A percentile compares a stretch with the other conserved stretches of the same genome.
phyloP scores from a whole-genome alignment of 164 flowering plant species.

The Piper longum region DNA sequence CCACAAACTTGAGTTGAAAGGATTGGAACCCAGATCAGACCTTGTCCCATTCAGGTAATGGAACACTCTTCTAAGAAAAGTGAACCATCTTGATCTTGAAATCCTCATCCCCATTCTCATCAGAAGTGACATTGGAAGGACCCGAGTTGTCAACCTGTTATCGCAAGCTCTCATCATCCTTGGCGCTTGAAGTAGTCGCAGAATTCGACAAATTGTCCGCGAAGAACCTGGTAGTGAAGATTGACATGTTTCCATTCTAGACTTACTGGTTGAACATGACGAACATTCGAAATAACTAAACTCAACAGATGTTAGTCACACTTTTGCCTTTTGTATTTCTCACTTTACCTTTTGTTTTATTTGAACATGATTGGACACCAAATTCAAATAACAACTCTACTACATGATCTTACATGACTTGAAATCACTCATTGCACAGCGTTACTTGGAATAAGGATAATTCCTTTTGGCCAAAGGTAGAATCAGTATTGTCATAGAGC shows the following conservation, averaged over 20 bases:
- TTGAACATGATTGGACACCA: no score
- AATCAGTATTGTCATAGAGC: no score
- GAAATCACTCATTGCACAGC: no score
- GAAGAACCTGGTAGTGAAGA: slow-evolving; percentile 25
- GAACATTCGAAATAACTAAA: background rate
- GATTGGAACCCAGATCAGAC: slow-evolving; percentile 74
- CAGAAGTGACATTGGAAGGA: slow-evolving; percentile 31
- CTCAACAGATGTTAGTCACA: no score
- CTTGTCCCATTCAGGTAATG: slow-evolving; percentile 87
- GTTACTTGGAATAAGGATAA: no score
- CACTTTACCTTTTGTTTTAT: no score
- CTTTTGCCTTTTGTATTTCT: no score
- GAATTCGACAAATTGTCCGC: slow-evolving; percentile 22
- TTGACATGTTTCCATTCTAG: background rate
- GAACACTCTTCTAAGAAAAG: slow-evolving; percentile 70
- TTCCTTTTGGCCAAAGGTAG: no score
- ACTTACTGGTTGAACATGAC: background rate
- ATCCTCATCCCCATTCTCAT: slow-evolving; percentile 58
- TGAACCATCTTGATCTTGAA: slow-evolving; percentile 83
- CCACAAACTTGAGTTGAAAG: slow-evolving; percentile 73
- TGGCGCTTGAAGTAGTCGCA: slow-evolving; percentile 16
- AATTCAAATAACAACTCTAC: no score
- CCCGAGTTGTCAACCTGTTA: slow-evolving; percentile 15
- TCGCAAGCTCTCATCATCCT: slow-evolving; percentile 9
- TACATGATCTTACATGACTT: no score